Evolutionary conservation across 192 early-diverging fungal genomes (phyloP).

Genomic region (Paraglomus occultum): DNA sequence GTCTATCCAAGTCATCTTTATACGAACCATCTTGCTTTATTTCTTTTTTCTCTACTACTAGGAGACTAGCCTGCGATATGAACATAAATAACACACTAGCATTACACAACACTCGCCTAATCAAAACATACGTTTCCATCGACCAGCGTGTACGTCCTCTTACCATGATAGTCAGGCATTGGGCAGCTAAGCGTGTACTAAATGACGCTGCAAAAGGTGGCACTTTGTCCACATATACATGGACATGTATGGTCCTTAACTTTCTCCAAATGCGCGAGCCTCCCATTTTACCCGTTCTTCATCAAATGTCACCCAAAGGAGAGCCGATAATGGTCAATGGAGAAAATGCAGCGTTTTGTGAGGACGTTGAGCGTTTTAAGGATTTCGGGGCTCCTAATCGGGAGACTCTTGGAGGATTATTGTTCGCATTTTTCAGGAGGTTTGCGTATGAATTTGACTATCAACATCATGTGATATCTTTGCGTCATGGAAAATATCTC

Average conservation of each 20-base stretch:
- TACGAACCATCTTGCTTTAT: background rate
- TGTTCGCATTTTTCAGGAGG: conserved; percentile 84
- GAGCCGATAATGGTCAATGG: conserved; percentile 35
- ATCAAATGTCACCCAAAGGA: conserved; percentile 50
- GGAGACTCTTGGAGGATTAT: conserved; percentile 73
- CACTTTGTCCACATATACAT: conserved; percentile 91
- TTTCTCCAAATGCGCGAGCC: conserved; percentile 89
- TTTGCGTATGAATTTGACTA: conserved; percentile 87
- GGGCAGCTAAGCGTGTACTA: conserved; percentile 79
- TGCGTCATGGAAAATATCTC: conserved; percentile 76
- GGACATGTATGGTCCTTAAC: conserved; percentile 91
- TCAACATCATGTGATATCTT: conserved; percentile 72
- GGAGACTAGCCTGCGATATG: conserved; percentile 81
- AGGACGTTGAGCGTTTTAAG: conserved; percentile 61
- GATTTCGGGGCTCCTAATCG: conserved; percentile 69
- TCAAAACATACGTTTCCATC: conserved; percentile 84
- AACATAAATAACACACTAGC: conserved; percentile 94
- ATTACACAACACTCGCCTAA: conserved; percentile 84
- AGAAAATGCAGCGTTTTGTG: conserved; percentile 74
- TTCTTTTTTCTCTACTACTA: conserved; percentile 29
- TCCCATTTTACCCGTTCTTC: conserved; percentile 85
- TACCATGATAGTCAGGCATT: conserved; percentile 92
- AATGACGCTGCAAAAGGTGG: conserved; percentile 95
- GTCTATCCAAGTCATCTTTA: background rate
- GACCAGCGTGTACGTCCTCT: conserved; percentile 88